phyloP scores from a whole-genome alignment of 768 basidiomycete species.

The Glaciozyma antarctica region DNA sequence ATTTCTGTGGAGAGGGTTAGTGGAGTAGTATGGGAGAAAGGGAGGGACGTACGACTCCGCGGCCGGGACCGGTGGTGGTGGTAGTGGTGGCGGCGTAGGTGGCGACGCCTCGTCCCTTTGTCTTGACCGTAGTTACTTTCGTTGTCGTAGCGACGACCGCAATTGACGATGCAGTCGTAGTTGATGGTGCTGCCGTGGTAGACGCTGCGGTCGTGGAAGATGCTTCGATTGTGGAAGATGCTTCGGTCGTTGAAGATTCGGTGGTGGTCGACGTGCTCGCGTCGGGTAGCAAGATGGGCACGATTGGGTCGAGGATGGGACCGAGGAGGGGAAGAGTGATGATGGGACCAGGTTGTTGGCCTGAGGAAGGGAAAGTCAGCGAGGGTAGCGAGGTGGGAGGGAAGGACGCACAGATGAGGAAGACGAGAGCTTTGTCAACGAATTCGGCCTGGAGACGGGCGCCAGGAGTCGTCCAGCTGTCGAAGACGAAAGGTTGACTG shows the following conservation, averaged over 20 bases:
- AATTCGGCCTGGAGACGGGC: conserved; percentile 17
- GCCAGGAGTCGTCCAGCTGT: conserved; percentile 23
- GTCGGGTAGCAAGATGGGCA: background rate
- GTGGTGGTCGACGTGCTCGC: background rate
- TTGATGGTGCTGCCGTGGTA: background rate
- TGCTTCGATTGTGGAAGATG: background rate
- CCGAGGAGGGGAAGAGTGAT: background rate
- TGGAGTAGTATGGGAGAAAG: background rate
- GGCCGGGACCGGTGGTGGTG: background rate
- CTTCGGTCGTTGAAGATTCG: background rate
- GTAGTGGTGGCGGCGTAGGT: background rate
- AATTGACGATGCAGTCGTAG: no score
- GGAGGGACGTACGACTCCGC: background rate
- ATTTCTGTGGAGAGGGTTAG: background rate
- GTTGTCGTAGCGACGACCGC: no score
- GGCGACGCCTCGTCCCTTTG: background rate
- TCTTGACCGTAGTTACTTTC: no score
- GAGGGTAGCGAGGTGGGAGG: background rate
- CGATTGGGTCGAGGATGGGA: background rate
- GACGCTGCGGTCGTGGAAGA: background rate
- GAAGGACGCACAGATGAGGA: conserved; percentile 19
- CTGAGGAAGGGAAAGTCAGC: background rate
- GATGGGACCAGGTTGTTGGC: conserved; percentile 13
- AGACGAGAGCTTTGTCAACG: conserved; percentile 16
- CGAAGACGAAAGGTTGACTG: conserved; percentile 24